phyloP scores from a whole-genome alignment of 2,329 filamentous ascomycete species.

The Drechmeria coniospora region DNA sequence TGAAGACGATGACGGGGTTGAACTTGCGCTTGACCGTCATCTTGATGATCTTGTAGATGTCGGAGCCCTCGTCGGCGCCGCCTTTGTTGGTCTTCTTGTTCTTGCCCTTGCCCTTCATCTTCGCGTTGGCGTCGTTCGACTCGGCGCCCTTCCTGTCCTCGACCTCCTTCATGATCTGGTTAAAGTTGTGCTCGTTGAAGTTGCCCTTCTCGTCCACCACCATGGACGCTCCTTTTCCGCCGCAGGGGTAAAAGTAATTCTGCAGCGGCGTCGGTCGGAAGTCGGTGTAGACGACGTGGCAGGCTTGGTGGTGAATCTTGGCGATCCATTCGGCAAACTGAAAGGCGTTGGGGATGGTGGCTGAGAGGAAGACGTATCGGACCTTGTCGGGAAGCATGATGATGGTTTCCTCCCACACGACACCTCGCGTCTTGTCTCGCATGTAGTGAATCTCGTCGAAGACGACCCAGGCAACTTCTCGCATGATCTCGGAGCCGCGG shows the following conservation, averaged over 20 bases:
- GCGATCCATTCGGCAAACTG: slow-evolving; percentile 99
- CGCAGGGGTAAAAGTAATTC: slow-evolving; percentile 93
- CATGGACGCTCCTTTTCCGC: slow-evolving; percentile 82
- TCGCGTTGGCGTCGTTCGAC: slow-evolving; percentile 62
- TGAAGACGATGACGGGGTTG: slow-evolving; percentile 98
- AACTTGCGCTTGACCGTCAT: slow-evolving; percentile 98
- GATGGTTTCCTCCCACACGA: slow-evolving; percentile 99
- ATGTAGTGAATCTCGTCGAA: slow-evolving; percentile 99
- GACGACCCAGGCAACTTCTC: slow-evolving; percentile 94
- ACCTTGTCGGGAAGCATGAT: slow-evolving; percentile 97
- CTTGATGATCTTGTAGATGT: slow-evolving; percentile 94
- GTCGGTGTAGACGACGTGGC: slow-evolving; percentile 97
- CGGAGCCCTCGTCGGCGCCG: slow-evolving; percentile 51
- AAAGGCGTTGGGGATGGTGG: slow-evolving; percentile 96
- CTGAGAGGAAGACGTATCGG: slow-evolving; percentile 93
- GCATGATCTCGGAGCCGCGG: slow-evolving; percentile 96
- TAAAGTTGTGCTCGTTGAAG: slow-evolving; percentile 95
- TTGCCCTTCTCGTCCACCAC: slow-evolving; percentile 94
- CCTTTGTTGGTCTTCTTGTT: slow-evolving; percentile 88
- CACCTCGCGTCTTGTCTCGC: slow-evolving; percentile 83
- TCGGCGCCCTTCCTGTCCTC: slow-evolving; percentile 79
- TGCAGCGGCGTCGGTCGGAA: slow-evolving; percentile 93
- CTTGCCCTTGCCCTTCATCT: slow-evolving; percentile 74
- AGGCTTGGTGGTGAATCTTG: slow-evolving; percentile 93
- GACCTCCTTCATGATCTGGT: slow-evolving; percentile 83